Conservation (phyloP, 352 stramenopile species). For the Pseudoperonospora humuli region DNA sequence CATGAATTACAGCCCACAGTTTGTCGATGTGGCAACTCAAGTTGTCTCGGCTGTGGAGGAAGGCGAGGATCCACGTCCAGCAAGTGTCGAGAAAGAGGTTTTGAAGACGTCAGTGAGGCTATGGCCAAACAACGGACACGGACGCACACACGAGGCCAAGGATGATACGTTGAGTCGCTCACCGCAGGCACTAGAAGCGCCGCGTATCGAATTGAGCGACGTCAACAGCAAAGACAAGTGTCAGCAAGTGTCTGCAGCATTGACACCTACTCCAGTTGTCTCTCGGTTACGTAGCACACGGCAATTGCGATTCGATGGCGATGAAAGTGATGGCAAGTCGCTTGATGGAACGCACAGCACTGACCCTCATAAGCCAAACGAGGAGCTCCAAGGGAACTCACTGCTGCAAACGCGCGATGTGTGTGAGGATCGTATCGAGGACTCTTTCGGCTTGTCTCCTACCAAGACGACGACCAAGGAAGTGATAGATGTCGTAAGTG, state of each 20-base stretch:
- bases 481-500: neutral
- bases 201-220: constrained; percentile 6
- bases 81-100: constrained; percentile 9
- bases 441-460: constrained; percentile 19
- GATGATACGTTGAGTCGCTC: neutral
- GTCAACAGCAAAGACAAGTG: constrained; percentile 32
- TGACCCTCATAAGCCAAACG: neutral
- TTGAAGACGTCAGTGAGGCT: neutral
- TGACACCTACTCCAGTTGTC: constrained; percentile 7
- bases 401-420: neutral
- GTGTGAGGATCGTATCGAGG: constrained; percentile 1
- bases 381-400: neutral
- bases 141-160: neutral
- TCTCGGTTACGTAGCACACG: constrained; percentile 27
- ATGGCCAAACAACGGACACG: neutral
- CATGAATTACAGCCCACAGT: constrained; percentile 55
- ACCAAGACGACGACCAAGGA: neutral
- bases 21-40: constrained; percentile 31
- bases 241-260: constrained; percentile 19
- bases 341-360: constrained; percentile 3
- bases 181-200: neutral
- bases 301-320: constrained; percentile 39
- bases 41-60: constrained; percentile 3
- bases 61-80: neutral
- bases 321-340: neutral